Evolutionary conservation across 306 rosid genomes (phyloP).

Genomic region (Prunus mume): DNA sequence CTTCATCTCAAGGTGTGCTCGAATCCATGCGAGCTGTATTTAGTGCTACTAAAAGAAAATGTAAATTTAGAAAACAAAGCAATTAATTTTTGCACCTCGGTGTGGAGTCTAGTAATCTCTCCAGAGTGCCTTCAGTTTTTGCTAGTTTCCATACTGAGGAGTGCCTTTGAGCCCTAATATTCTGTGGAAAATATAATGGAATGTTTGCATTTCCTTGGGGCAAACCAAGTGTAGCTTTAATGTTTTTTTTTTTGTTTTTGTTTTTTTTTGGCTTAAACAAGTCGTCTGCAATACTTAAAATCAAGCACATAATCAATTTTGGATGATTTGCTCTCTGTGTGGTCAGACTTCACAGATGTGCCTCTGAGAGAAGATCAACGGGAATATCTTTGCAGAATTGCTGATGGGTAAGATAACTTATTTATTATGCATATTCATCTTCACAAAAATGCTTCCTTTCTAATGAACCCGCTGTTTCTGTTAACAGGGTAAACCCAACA

Average conservation of each 20-base stretch:
- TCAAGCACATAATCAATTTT: constrained; percentile 11
- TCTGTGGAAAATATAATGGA: neutral
- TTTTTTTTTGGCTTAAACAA: neutral
- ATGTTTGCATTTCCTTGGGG: neutral
- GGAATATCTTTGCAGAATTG: constrained; percentile 79
- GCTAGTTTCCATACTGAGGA: neutral
- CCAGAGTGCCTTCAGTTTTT: neutral
- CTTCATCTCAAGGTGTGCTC: constrained; percentile 1
- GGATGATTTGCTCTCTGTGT: constrained; percentile 19
- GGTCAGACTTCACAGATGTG: constrained; percentile 88
- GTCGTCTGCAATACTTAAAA: neutral
- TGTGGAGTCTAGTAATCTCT: neutral
- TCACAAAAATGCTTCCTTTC: constrained; percentile 14
- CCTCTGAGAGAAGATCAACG: constrained; percentile 95
- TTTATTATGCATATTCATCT: neutral
- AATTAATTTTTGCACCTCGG: neutral
- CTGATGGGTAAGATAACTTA: constrained; percentile 64
- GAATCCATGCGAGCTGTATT: neutral
- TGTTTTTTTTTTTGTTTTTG: constrained; percentile 5
- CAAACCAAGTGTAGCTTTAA: neutral
- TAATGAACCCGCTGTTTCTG: constrained; percentile 24
- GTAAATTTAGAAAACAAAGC: neutral
- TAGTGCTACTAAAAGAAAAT: neutral
- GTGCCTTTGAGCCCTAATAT: neutral
- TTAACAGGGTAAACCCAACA: constrained; percentile 71